Base-by-base conservation (phyloP, 2,329 filamentous ascomycete genomes). In the Trichoderma pleuroti region DNA sequence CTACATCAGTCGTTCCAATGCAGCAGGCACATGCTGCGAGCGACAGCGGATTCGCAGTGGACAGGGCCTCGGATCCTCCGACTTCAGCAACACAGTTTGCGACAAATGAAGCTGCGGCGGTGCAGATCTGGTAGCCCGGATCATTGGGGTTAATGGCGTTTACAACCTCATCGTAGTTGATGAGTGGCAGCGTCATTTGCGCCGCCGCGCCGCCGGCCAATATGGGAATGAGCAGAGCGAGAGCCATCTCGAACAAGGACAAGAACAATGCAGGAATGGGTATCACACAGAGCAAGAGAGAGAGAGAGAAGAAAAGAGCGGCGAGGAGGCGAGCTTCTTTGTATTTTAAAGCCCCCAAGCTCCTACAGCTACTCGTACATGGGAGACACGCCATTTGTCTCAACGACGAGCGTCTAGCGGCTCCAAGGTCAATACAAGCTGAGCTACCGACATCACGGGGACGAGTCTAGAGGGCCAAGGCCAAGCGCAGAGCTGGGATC, bases 1-100 rank as follows among this genome's bases (percentile, higher is more conserved):
- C 75, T n/a, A 78, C 68, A 62, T 73, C 67, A 1, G 67, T 72
- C 7, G 68, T 26, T 18, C 72, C 71, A 49, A 71, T 60, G 52
- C 78, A 80, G 71, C 78, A 80, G 10, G 75, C 78, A 71, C 78
- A 80, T 16, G 66, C 68, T 21, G 77, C 21, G 12, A 80, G 64
- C 4, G 62, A 75, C 4, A 69, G 21, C 8, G 75, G 69, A 59
- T 75, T 73, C 21, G 76, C 77, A 18, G 74, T 77, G 21, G 65
- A 49, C 30, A 77, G 62, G 42, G 71, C 77, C 8, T 73, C 63
- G 6, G 64, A 5, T 56, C 77, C 78, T 42, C 78, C 78, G 2
- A 70, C 56, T 21, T 72, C 28, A 4, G 67, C 72, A 32, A 77
- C 68, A 71, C 78, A 80, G 10, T 42, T 32, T 30, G 73, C 63